Conservation (phyloP, 176 grass and related monocot genomes). For the Cenchrus purpureus region DNA sequence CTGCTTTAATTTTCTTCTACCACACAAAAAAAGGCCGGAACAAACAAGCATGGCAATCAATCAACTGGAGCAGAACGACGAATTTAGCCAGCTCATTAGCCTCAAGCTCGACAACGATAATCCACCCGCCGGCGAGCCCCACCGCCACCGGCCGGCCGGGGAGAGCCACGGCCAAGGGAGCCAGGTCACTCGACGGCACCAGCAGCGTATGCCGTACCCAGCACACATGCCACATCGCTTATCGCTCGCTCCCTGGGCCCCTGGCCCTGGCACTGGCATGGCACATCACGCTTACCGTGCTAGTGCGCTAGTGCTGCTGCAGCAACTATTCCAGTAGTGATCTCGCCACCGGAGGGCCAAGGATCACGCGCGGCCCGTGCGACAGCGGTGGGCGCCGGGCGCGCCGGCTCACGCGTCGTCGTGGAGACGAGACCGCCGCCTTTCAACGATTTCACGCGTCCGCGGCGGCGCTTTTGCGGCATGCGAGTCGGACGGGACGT, state of each 20-base stretch:
- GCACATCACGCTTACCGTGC: not conserved
- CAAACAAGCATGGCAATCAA: not conserved
- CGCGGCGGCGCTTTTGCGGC: constrained; percentile 2
- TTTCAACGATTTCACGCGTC: constrained; percentile 32
- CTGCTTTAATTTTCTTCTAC: too few species aligned
- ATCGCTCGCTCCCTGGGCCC: not conserved
- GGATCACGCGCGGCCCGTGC: not conserved
- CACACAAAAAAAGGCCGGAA: too few species aligned
- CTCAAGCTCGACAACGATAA: constrained; percentile 30
- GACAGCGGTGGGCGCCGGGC: not conserved
- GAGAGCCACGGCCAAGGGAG: constrained; percentile 12
- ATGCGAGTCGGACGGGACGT: constrained; percentile 27
- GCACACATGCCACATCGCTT: not conserved
- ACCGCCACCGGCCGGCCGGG: not conserved
- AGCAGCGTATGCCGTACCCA: not conserved
- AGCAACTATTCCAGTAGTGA: too few species aligned
- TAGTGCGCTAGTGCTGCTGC: too few species aligned
- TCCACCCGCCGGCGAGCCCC: constrained; percentile 38
- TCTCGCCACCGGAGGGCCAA: not conserved
- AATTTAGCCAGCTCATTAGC: constrained; percentile 18
- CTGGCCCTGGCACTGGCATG: not conserved
- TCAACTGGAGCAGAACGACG: not conserved
- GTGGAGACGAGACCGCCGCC: not conserved
- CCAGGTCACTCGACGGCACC: constrained; percentile 33
- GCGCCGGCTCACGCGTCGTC: not conserved